phyloP scores from a whole-genome alignment of 306 rosid genomes.

The Vigna reflexopilosa region DNA sequence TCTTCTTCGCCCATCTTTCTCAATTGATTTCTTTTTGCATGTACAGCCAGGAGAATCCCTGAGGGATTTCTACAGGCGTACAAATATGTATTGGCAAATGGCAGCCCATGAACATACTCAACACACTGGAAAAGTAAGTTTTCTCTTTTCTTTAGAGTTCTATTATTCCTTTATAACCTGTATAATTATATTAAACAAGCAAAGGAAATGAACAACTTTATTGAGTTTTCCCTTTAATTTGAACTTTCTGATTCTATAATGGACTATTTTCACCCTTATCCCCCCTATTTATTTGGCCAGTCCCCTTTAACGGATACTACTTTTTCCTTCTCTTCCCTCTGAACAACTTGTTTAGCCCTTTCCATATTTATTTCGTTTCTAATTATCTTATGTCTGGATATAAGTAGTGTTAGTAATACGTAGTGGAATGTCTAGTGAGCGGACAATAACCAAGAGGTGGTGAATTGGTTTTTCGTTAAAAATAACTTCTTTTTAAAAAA shows the following conservation, averaged over 20 bases:
- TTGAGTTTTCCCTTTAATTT: not conserved
- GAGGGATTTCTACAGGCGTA: slow-evolving; percentile 89
- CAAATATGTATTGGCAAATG: slow-evolving; percentile 99
- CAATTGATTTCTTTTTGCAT: slow-evolving; percentile 48
- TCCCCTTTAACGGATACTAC: not conserved
- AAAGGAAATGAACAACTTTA: slow-evolving; percentile 1
- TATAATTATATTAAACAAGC: not conserved
- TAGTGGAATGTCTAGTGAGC: too few relatives aligned
- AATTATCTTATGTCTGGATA: slow-evolving; percentile 30
- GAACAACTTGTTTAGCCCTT: slow-evolving; percentile 1
- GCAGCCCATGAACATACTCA: slow-evolving; percentile 99
- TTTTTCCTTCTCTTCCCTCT: not conserved
- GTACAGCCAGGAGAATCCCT: slow-evolving; percentile 86
- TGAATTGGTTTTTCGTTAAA: too few relatives aligned
- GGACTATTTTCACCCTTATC: not conserved
- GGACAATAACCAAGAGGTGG: too few relatives aligned
- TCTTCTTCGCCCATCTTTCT: slow-evolving; percentile 32
- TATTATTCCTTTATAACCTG: not conserved
- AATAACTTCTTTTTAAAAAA: too few relatives aligned
- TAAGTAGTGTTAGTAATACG: not conserved
- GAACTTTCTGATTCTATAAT: not conserved
- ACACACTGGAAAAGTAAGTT: slow-evolving; percentile 90
- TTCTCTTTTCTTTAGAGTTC: slow-evolving; percentile 17
- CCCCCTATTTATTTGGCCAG: not conserved
- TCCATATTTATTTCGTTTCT: not conserved